Percentiles rank a stretch among this genome's conserved stretches.
Conservation (phyloP, 176 grass and related monocot species). For the Melocanna baccifera region DNA sequence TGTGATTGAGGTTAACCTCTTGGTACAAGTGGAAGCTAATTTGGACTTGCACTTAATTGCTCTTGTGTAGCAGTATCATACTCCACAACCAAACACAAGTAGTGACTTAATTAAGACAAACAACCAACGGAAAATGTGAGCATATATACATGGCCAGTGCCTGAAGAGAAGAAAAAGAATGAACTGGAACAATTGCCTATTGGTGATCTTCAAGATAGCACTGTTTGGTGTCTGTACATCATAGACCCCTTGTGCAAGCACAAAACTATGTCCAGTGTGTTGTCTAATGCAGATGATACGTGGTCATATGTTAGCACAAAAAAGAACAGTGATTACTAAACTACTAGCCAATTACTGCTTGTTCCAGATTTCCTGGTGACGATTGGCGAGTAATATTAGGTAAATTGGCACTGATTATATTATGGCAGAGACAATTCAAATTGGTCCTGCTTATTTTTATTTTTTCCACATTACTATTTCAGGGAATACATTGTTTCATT, state of each 20-base stretch:
- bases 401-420: not conserved
- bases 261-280: not conserved
- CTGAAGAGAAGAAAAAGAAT: not conserved
- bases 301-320: not conserved
- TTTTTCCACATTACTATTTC: no score
- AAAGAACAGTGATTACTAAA: not conserved
- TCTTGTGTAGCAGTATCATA: constrained; percentile 4
- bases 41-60: not conserved
- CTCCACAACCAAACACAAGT: not conserved
- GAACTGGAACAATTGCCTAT: not conserved
- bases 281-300: not conserved
- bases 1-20: not conserved
- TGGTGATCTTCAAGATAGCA: not conserved
- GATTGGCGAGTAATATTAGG: not conserved
- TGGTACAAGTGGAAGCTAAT: not conserved
- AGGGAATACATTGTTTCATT: not conserved
- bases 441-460: not conserved
- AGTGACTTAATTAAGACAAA: not conserved
- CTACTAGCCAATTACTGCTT: not conserved
- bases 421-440: not conserved
- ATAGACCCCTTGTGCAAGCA: not conserved
- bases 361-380: not conserved
- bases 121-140: not conserved
- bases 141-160: no score
- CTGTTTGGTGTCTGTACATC: not conserved